Conservation (phyloP, 208 protist genomes). For the Crithidia mellificae region DNA sequence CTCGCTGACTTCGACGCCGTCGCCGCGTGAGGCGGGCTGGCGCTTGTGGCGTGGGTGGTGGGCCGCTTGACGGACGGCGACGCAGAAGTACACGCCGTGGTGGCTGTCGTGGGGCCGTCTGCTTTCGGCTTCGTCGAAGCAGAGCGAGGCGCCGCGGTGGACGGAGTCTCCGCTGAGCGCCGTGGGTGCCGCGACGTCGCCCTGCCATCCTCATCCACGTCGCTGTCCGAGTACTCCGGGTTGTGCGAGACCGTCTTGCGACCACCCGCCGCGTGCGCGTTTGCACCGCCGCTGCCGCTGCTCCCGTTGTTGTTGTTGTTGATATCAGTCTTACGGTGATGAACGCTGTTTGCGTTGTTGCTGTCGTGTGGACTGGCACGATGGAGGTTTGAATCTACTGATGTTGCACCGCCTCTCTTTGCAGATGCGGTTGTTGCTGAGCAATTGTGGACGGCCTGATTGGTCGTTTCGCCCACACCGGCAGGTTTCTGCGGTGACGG, state of each 20-base stretch:
- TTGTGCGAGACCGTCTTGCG: constrained; percentile 3
- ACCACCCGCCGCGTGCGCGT: background rate
- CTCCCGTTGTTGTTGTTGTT: background rate
- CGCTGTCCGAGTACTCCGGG: constrained; percentile 16
- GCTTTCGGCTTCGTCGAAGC: background rate
- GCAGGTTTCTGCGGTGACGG: background rate
- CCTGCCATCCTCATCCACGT: constrained; percentile 9
- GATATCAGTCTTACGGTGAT: background rate
- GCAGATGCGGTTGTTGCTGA: background rate
- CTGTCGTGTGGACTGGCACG: background rate
- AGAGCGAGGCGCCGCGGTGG: background rate
- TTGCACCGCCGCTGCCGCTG: background rate
- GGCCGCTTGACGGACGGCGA: background rate
- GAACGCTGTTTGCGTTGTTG: background rate
- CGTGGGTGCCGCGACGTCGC: background rate
- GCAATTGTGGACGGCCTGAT: background rate
- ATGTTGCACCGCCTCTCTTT: no score
- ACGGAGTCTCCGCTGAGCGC: background rate
- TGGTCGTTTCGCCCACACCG: background rate
- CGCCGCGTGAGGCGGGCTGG: no score
- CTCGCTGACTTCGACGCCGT: background rate
- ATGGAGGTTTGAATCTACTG: no score
- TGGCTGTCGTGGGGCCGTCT: background rate
- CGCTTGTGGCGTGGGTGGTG: background rate
- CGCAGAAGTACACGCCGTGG: background rate